Evolutionary conservation across 306 rosid genomes (phyloP).

Genomic region (Trichosanthes truncata): DNA sequence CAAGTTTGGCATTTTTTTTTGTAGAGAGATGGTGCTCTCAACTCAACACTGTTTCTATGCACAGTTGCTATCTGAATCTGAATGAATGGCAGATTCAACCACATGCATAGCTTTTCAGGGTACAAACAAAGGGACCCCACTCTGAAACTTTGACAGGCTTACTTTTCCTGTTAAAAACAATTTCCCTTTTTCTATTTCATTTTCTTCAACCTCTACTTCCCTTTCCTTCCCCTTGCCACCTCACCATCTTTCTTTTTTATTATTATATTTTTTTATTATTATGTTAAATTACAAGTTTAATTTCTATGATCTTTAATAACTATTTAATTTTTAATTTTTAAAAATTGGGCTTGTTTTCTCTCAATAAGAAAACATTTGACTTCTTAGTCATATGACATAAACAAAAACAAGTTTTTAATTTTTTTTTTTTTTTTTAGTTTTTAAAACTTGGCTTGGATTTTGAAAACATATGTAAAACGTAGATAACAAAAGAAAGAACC

Average conservation of each 20-base stretch:
- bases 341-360: no score
- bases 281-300: no score
- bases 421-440: no score
- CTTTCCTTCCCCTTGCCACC: background rate
- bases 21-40: background rate
- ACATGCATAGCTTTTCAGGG: slow-evolving; percentile 7
- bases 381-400: no score
- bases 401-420: no score
- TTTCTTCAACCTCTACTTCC: background rate
- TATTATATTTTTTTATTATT: background rate
- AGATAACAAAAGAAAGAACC: no score
- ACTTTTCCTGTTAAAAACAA: background rate
- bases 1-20: background rate
- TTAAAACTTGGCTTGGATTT: no score
- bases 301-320: no score
- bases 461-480: no score
- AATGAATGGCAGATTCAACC: slow-evolving; percentile 6
- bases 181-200: background rate
- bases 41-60: background rate
- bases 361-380: no score
- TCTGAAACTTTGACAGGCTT: background rate
- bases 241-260: background rate
- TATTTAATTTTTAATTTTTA: no score
- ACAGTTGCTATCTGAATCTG: slow-evolving; percentile 1
- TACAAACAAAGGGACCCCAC: background rate